phyloP scores from a whole-genome alignment of 2,329 filamentous ascomycete genomes.

The Talaromyces atroroseus region DNA sequence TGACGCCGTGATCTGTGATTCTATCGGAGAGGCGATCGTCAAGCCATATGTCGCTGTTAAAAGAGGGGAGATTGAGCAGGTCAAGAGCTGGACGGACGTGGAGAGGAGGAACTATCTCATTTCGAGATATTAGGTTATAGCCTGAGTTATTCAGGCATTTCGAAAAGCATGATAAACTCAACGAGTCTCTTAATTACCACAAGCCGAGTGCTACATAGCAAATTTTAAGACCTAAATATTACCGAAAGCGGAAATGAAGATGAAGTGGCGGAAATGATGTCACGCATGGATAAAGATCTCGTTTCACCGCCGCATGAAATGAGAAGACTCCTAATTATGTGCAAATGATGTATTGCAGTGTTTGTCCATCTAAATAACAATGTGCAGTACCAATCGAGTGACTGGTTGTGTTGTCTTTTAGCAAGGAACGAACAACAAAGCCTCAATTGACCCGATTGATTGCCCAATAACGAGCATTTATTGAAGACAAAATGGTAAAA shows the following conservation, averaged over 20 bases:
- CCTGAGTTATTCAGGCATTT: background rate
- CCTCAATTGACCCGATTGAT: background rate
- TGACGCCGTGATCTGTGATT: background rate
- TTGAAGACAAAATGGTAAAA: conserved; percentile 1
- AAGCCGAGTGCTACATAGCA: too few species aligned
- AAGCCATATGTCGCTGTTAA: conserved; percentile 8
- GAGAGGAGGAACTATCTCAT: conserved; percentile 8
- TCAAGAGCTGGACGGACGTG: conserved; percentile 5
- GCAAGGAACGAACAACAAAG: background rate
- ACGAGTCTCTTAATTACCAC: too few species aligned
- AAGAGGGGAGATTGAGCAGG: conserved; percentile 6
- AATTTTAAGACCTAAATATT: background rate
- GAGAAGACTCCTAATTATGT: background rate
- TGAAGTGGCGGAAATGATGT: conserved; percentile 9
- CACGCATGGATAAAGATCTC: background rate
- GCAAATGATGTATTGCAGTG: background rate
- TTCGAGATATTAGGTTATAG: conserved; percentile 2
- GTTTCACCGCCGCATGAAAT: background rate
- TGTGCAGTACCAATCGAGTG: too few species aligned
- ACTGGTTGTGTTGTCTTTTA: background rate
- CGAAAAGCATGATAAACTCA: too few species aligned
- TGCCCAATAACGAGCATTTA: background rate
- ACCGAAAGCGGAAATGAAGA: conserved; percentile 1
- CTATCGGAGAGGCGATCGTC: background rate
- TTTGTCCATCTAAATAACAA: background rate